phyloP scores from a whole-genome alignment of 768 basidiomycete genomes.

The Termitomyces titanicus region DNA sequence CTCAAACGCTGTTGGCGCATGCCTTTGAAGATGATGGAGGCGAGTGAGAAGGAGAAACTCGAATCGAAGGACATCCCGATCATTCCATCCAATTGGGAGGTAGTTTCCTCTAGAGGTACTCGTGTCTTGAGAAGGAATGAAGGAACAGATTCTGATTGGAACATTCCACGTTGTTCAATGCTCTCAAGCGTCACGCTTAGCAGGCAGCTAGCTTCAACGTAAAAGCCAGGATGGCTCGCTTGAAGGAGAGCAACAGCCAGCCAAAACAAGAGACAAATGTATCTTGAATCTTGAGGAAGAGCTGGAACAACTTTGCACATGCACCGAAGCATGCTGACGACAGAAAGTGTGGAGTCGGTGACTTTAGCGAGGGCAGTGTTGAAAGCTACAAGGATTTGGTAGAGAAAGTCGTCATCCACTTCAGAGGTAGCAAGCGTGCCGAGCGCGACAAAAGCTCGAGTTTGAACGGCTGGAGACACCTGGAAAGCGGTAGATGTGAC shows the following conservation, averaged over 20 bases:
- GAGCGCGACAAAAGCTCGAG: conserved; percentile 80
- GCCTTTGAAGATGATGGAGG: conserved; percentile 84
- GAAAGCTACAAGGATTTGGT: conserved; percentile 90
- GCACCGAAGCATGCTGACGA: conserved; percentile 88
- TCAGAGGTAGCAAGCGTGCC: conserved; percentile 80
- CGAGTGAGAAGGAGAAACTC: conserved; percentile 79
- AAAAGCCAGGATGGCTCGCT: conserved; percentile 68
- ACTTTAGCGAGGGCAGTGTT: conserved; percentile 64
- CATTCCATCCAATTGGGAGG: conserved; percentile 67
- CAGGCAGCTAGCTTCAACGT: conserved; percentile 64
- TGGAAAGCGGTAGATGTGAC: conserved; percentile 89
- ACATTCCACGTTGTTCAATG: conserved; percentile 57
- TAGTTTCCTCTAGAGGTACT: conserved; percentile 59
- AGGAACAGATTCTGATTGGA: conserved; percentile 50
- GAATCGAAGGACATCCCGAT: conserved; percentile 74
- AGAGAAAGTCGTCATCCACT: conserved; percentile 90
- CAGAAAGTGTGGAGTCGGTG: conserved; percentile 62
- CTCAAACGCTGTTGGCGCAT: conserved; percentile 64
- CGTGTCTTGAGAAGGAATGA: conserved; percentile 63
- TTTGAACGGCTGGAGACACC: conserved; percentile 82
- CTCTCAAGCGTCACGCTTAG: conserved; percentile 62
- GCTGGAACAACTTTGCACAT: conserved; percentile 75
- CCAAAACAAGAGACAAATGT: conserved; percentile 80
- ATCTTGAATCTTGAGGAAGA: conserved; percentile 64
- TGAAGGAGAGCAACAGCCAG: conserved; percentile 81